Conservation (phyloP, 805 yeast genomes). For the Kuraishia ogatae region DNA sequence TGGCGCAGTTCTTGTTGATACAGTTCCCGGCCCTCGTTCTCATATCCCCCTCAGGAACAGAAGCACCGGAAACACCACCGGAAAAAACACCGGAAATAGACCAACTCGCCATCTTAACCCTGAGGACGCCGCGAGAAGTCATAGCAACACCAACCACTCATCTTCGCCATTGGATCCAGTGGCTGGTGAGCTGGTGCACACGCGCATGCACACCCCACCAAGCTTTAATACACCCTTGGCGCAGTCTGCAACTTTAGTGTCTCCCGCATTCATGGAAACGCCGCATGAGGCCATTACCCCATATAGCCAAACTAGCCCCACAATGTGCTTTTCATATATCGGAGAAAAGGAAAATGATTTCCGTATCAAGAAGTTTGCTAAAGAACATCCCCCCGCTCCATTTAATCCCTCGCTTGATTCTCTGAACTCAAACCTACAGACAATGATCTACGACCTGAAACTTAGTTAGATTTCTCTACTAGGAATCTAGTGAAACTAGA, state of each 20-base stretch:
- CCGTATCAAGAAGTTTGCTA: too few species aligned
- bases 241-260: not conserved
- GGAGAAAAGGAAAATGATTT: not conserved
- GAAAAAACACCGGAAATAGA: too few species aligned
- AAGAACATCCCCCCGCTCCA: not conserved
- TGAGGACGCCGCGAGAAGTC: too few species aligned
- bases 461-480: not conserved
- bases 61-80: too few species aligned
- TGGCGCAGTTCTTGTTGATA: too few species aligned
- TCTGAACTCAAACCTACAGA: not conserved
- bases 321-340: not conserved
- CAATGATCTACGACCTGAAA: not conserved
- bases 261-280: not conserved
- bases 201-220: not conserved
- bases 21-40: too few species aligned
- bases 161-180: too few species aligned
- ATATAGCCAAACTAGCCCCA: not conserved
- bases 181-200: not conserved
- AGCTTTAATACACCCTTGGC: not conserved
- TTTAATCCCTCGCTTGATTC: not conserved
- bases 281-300: not conserved
- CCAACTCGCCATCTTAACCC: too few species aligned
- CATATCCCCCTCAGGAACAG: too few species aligned
- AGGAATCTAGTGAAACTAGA: too few species aligned
- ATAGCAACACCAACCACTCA: too few species aligned